Percentiles rank a stretch among this genome's conserved stretches.
These are phyloP conservation scores for Spencermartinsiella ligniputridi DNA, from an alignment of 1,139 yeast species.

Conservation along the genomic window DNA sequence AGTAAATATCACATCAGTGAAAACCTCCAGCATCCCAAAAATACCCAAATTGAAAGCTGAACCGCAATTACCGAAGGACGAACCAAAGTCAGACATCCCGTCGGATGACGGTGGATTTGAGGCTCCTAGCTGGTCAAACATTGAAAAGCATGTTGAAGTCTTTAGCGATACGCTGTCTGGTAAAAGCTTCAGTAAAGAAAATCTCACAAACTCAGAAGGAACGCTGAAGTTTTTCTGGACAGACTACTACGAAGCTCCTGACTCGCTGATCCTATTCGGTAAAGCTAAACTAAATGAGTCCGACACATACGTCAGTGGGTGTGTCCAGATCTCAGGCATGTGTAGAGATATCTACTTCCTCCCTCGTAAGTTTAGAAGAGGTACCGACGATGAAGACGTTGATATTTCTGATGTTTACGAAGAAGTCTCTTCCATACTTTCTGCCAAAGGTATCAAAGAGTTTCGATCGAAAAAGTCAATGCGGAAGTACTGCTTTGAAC, in stretches of 20 bases:
- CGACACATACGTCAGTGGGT: constrained; percentile 58
- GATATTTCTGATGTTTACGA: constrained; percentile 67
- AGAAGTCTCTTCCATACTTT: constrained; percentile 66
- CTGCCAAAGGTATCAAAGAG: constrained; percentile 55
- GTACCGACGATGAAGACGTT: constrained; percentile 42
- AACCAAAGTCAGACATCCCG: constrained; percentile 5
- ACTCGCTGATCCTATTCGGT: constrained; percentile 74
- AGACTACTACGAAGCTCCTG: constrained; percentile 78
- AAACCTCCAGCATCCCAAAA: constrained; percentile 3
- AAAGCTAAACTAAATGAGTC: constrained; percentile 54
- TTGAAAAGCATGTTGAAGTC: constrained; percentile 8
- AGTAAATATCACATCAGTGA: constrained; percentile 12
- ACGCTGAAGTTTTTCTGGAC: constrained; percentile 80
- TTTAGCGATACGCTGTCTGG: constrained; percentile 2
- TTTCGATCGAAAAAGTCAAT: constrained; percentile 67
- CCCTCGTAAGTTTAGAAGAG: constrained; percentile 42
- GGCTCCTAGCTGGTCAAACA: constrained; percentile 6
- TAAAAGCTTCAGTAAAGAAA: constrained; percentile 8
- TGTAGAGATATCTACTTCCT: constrained; percentile 70
- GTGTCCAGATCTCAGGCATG: constrained; percentile 71
- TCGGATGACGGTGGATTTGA: constrained; percentile 3
- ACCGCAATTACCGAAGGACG: neutral
- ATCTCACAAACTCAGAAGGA: constrained; percentile 36
- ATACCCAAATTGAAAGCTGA: neutral
- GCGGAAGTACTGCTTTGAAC: constrained; percentile 85